Base-by-base conservation (phyloP, 1,139 yeast species). In the Zygoascus sp. region DNA sequence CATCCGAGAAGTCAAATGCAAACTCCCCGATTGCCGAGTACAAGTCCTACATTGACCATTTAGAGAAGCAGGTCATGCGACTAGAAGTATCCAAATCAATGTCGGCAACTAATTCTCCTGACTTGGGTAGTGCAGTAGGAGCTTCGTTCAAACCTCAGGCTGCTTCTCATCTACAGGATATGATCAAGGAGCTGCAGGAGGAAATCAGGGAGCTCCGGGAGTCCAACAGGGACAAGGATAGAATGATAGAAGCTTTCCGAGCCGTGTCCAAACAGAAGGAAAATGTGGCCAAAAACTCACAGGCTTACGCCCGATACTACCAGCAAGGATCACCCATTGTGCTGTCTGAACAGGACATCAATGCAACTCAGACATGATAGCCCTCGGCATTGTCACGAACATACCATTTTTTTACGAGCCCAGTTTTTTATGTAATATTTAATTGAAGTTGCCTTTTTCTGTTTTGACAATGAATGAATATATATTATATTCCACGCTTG, bases 131-230 rank as follows among this genome's bases (percentile, higher is more conserved):
- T 27, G 40, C 38, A 6, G 25, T n/a, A n/a, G n/a, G n/a, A n/a
- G n/a, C n/a, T n/a, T 13, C 47, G 4, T 16, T 25, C 16, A 39
- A 23, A 15, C 45, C 45, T 5, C 23, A 37, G 36, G 45, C 47
- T 46, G 47, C 42, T 47, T 54, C 30, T 6, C 58, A 53, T 42
- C 52, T 46, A 37, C 55, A 54, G 30, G 62, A 60, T 25, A 51
- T 68, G 21, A 55, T 82, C 50, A 73, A 72, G 50, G 89, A 81
- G 36, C 83, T 83, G 55, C 82, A 77, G 52, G 89, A 80, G 45
- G 95, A 86, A 61, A 78, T 88, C 9, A 62, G 69, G 43, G 87
- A 81, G 48, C 69, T 89, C 56, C 76, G 76, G 57, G 83, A 79
- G 50, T 72, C 76, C 44, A 65, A 86, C 45, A 74, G 76, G 46